These are phyloP conservation scores for Trypanosoma congolense DNA, from an alignment of 208 protist genomes.

Conservation along the genomic window DNA sequence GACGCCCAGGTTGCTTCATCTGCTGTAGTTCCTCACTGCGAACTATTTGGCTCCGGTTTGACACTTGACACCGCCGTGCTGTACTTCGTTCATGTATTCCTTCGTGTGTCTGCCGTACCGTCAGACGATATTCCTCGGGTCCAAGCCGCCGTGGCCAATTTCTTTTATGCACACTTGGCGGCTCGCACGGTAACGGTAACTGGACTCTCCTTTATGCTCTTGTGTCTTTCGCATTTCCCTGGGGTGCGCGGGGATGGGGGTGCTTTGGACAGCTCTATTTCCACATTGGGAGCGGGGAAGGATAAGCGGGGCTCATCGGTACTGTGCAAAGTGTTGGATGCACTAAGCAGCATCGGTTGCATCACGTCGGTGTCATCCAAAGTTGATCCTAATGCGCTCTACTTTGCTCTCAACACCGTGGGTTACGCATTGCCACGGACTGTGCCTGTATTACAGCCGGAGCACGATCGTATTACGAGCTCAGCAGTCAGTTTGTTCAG, in stretches of 20 bases:
- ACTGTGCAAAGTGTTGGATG: conserved; percentile 36
- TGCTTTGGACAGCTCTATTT: not conserved
- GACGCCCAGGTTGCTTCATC: not conserved
- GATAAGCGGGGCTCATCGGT: conserved; percentile 26
- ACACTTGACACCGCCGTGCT: conserved; percentile 16
- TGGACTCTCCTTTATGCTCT: conserved; percentile 8
- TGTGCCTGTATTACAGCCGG: conserved; percentile 1
- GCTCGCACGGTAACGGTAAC: not conserved
- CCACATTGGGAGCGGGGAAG: conserved; percentile 6
- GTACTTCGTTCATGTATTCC: conserved; percentile 15
- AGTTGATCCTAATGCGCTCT: conserved; percentile 15
- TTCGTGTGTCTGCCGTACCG: conserved; percentile 4
- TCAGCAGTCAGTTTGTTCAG: conserved; percentile 28
- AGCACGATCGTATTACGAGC: conserved; percentile 31
- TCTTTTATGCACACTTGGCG: conserved; percentile 1
- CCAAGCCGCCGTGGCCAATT: conserved; percentile 1
- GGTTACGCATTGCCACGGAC: conserved; percentile 17
- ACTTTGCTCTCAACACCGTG: conserved; percentile 23
- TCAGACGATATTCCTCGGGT: not conserved
- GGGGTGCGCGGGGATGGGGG: not conserved
- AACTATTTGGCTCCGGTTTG: conserved; percentile 1
- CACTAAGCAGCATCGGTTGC: conserved; percentile 5
- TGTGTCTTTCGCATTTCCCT: conserved; percentile 5
- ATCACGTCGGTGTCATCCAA: conserved; percentile 16
- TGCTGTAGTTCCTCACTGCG: not conserved